Base-by-base conservation (phyloP, 2,329 filamentous ascomycete species). In the Onygena corvina region DNA sequence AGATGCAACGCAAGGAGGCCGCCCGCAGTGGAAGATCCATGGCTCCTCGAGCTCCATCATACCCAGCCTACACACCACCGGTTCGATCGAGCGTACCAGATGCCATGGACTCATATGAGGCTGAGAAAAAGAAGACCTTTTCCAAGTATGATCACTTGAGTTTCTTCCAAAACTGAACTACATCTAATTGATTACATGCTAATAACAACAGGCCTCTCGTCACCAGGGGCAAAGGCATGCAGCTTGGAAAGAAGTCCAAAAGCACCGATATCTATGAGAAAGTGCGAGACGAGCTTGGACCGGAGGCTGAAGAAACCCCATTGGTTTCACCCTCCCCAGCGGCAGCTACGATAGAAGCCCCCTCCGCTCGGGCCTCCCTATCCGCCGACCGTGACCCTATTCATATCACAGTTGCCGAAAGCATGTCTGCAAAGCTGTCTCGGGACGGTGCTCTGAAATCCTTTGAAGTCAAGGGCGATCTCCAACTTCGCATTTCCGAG, bases 221-320 rank as follows among this genome's bases (percentile, higher is more conserved):
- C 46, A 78, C 83, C 52, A 87, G 93, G 70, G 88, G 87, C 60
- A 98, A 98, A 74, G 92, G 92, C 58, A 98, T 98, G 93, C 90
- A 96, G 68, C 75, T 98, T 50, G 92, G 92, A 69, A 96, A 96
- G 75, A 98, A 98, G 73, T 94, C 86, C 53, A 96, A 96, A 74
- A 89, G 86, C 18, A 94, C 85, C 25, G 90, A 94, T 66, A 94
- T 96, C 76, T 96, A 94, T 65, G 90, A 96, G 69, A 85, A 89
- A 61, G 89, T 98, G 29, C 83, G 88, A 57, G 86, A 86, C 52
- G 90, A 96, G 56, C 76, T 96, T 63, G 89, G 88, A n/a, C 77
- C 83, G 31, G 87, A 94, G 62, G 80, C 80, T 31, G 88, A 94
- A 63, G 82, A 88, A 51, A 69, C 68, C 36, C 87, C 87, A 31